Evolutionary conservation across 495 filamentous ascomycete genomes (phyloP), one percentile per base, ranked within the genome.

Genomic region (Trichoderma virens): DNA sequence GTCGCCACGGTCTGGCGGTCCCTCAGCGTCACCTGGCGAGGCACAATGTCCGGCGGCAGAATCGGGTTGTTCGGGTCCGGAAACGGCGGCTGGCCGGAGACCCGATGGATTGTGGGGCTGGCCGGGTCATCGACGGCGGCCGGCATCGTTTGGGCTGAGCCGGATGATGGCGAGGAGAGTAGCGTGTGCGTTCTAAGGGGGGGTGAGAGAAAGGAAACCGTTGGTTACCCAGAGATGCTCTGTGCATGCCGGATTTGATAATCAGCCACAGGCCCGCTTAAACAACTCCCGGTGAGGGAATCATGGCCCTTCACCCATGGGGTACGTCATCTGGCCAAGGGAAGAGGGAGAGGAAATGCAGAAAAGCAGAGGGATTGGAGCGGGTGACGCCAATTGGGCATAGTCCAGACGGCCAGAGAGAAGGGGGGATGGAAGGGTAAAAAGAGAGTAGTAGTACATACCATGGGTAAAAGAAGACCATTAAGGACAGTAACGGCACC

Each of bases 1-100:
- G 94, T 96, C 20, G 94, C 94, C 63, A 92, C 85, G 4, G 93
- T 97, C 62, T 93, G 87, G 47, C 92, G 86, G 71, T 98, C 93
- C 60, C 92, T 84, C 51, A 98, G 86, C 2, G 89, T 96, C 35
- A 98, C 92, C 73, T 90, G 89, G 65, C 92, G 89, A 28, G 91
- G 87, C 41, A 79, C 76, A 68, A 98, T 87, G 64, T 85, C 83
- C 2, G 79, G 69, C 61, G 92, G 90, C 56, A 92, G 80, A n/a
- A 84, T 75, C 32, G 80, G 78, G 70, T 83, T 70, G 70, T 76
- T 72, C 47, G 86, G 82, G 27, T 86, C 79, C 66, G 91, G 88
- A 67, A 80, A 90, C 11, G 88, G 88, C 18, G 78, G 69, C 18
- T 75, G 77, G 31, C 88, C 88, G 63, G 85, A 86, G 8, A 83